A percentile compares a stretch with the other conserved stretches of the same genome.
Conservation (phyloP, 1,139 yeast species). For the Kluyveromyces marxianus region DNA sequence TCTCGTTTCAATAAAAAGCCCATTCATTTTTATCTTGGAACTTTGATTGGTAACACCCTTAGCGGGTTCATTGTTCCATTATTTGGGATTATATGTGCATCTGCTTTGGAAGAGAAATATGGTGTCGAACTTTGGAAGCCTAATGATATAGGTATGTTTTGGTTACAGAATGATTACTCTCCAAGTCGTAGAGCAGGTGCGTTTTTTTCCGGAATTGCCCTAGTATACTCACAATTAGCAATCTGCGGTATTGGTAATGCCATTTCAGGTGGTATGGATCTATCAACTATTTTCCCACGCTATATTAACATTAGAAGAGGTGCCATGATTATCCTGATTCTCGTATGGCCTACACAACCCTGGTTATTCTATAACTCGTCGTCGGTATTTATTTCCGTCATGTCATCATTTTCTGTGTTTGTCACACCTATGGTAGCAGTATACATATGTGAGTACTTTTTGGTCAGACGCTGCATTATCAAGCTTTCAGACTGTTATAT, state of each 20-base stretch:
- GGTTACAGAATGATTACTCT: constrained; percentile 29
- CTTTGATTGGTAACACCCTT: constrained; percentile 25
- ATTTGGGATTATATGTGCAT: constrained; percentile 34
- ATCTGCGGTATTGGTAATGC: constrained; percentile 35
- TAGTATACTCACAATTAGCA: constrained; percentile 32
- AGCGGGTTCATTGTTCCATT: constrained; percentile 34
- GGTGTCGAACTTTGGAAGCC: constrained; percentile 33
- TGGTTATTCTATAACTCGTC: constrained; percentile 35
- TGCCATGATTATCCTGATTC: constrained; percentile 29
- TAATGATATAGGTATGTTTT: constrained; percentile 28
- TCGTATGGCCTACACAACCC: constrained; percentile 35
- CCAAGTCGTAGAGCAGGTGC: constrained; percentile 34
- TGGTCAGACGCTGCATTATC: constrained; percentile 26
- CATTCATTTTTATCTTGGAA: constrained; percentile 20
- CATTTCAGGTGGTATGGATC: constrained; percentile 38
- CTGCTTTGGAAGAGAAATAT: constrained; percentile 28
- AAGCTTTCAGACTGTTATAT: constrained; percentile 30
- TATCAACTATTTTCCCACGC: constrained; percentile 34
- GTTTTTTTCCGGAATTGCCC: constrained; percentile 33
- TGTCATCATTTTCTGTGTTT: constrained; percentile 32
- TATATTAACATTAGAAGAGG: constrained; percentile 35
- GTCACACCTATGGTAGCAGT: constrained; percentile 33
- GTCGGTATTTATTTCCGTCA: constrained; percentile 31
- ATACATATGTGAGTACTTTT: constrained; percentile 30
- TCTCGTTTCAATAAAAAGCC: constrained; percentile 33